Base-by-base conservation (phyloP, 2,329 filamentous ascomycete species). In the Ceratocystis smalleyi region DNA sequence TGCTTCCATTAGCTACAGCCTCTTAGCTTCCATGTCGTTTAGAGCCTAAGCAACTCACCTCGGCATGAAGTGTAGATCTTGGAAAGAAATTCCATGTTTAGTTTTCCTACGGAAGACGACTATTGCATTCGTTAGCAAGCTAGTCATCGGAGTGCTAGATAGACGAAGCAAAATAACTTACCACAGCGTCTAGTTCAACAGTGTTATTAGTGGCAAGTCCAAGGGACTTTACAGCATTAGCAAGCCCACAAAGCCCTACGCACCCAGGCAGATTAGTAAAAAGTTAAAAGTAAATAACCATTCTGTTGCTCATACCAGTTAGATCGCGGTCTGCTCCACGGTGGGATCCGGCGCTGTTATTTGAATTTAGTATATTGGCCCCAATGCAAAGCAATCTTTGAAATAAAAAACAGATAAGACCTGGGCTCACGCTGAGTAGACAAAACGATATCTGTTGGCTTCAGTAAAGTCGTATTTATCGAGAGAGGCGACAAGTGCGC, bases 71-170 rank as follows among this genome's bases (percentile, higher is more conserved):
- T 75, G 70, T 82, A 83, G 19, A 84, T 73, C 8, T 77, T 76
- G 63, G 73, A 73, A 32, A 96, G 73, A 66, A 95, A 83, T 5
- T 82, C 79, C 51, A 81, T 77, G 63, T 84, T 90, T 51, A 97
- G 72, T 7, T 83, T 83, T 19, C 92, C 94, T 4, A 97, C 75
- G 0, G 92, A 96, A 0, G 92, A 89, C 27, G 88, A 82, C 85
- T 87, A 68, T 55, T 51, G 51, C 24, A 45, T 43, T 55, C 54
- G 63, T 65, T 49, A 59, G 55, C 3, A 12, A 47, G 15, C 17
- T 35, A 27, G 40, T 2, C 8, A 62, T 57, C 22, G 61, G 17
- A 27, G 43, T 63, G 62, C 32, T 43, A 10, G 30, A 17, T 47
- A 49, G 30, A 47, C 54, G 62, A 64, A 17, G 63, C 22, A 55